These are phyloP conservation scores for Russula vinacea DNA, from an alignment of 768 basidiomycete genomes.

Conservation along the genomic window DNA sequence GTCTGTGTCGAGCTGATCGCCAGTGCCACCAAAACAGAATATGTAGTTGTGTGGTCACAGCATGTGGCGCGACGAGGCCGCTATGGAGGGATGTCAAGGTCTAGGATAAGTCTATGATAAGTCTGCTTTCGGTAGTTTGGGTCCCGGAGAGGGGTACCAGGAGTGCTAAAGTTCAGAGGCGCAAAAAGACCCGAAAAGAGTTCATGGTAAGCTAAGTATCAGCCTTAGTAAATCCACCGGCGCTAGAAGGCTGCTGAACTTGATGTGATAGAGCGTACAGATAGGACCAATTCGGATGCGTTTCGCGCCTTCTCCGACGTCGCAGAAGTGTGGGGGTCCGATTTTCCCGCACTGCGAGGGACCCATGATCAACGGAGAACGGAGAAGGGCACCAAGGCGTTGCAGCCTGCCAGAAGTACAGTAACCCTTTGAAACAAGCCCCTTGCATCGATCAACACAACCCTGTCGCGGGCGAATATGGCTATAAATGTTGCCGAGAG, in stretches of 20 bases:
- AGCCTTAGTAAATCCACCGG: background rate
- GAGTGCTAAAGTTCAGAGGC: background rate
- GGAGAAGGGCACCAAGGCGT: background rate
- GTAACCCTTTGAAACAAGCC: background rate
- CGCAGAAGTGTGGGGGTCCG: background rate
- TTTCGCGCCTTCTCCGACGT: background rate
- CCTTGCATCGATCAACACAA: background rate
- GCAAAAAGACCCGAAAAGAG: background rate
- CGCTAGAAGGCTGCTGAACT: background rate
- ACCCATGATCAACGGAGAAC: background rate
- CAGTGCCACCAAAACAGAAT: constrained; percentile 64
- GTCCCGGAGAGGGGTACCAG: background rate
- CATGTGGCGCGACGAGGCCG: too few relatives aligned
- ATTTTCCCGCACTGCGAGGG: background rate
- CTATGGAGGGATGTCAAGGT: background rate
- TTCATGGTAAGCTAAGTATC: background rate
- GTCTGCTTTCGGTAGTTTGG: background rate
- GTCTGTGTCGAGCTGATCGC: constrained; percentile 65
- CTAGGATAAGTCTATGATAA: background rate
- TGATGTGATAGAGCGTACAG: background rate
- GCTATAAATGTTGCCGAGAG: background rate
- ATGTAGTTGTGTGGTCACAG: constrained; percentile 47
- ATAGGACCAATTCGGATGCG: background rate
- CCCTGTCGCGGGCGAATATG: background rate
- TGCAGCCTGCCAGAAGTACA: background rate